Conservation (phyloP, 306 rosid genomes). For the Lithocarpus polystachyus region DNA sequence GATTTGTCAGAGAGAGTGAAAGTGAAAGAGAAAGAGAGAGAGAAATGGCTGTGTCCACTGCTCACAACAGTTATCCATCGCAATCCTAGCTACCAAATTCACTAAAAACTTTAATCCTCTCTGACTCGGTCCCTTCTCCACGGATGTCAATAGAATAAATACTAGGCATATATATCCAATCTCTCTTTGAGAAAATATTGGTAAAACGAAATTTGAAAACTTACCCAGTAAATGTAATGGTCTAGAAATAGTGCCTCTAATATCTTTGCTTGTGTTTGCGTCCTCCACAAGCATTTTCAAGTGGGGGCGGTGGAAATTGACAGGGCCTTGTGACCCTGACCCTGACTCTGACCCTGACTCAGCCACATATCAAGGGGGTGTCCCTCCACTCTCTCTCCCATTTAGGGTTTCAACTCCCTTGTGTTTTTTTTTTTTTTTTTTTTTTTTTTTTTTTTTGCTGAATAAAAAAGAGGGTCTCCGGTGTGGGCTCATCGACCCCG, state of each 20-base stretch:
- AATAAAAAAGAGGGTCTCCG: no score
- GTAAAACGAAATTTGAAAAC: constrained; percentile 21
- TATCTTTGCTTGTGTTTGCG: constrained; percentile 33
- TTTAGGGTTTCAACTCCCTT: constrained; percentile 35
- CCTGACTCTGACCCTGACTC: constrained; percentile 19
- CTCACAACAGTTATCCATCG: constrained; percentile 61
- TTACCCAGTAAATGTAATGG: constrained; percentile 25
- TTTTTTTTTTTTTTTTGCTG: no score
- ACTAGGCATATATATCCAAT: neutral
- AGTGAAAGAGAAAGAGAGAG: neutral
- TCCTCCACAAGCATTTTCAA: constrained; percentile 50
- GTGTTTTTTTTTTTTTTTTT: no score
- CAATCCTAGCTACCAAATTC: constrained; percentile 62
- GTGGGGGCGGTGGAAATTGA: constrained; percentile 50
- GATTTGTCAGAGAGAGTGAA: constrained; percentile 4
- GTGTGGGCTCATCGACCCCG: no score
- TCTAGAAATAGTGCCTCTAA: no score
- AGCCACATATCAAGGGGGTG: neutral
- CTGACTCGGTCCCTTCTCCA: constrained; percentile 40
- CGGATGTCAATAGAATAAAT: constrained; percentile 44
- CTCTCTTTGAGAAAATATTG: constrained; percentile 21
- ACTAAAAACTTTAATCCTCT: constrained; percentile 45
- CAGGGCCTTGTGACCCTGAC: constrained; percentile 24
- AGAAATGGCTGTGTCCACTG: constrained; percentile 1
- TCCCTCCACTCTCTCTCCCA: neutral